Evolutionary conservation across 768 basidiomycete genomes (phyloP).

Genomic region (Mycena chlorophos): DNA sequence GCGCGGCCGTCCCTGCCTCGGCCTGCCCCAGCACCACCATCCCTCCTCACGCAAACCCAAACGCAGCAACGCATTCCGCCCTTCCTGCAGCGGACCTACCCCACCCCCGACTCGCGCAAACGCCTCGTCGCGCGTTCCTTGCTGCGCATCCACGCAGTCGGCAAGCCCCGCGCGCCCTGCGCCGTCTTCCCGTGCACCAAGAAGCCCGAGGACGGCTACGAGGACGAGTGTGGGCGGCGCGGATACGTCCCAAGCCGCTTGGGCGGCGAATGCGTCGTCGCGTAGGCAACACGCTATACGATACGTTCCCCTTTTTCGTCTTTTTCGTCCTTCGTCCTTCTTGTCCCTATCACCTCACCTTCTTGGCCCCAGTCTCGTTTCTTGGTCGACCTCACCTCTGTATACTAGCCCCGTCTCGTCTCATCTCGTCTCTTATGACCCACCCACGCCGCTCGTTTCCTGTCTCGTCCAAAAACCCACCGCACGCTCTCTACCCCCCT

Average conservation of each 20-base stretch:
- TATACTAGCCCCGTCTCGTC: too few species aligned
- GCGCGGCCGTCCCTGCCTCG: background rate
- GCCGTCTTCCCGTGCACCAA: background rate
- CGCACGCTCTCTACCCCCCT: too few species aligned
- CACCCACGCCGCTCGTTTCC: too few species aligned
- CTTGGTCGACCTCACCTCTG: too few species aligned
- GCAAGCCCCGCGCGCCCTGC: background rate
- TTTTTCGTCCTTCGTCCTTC: too few species aligned
- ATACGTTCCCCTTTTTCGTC: too few species aligned
- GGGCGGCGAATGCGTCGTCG: background rate
- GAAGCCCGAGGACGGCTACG: background rate
- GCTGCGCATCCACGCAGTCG: slow-evolving; percentile 5
- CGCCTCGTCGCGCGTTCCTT: slow-evolving; percentile 3
- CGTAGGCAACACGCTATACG: too few species aligned
- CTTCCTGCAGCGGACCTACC: background rate
- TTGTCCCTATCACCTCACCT: too few species aligned
- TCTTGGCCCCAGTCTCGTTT: too few species aligned
- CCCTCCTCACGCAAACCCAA: background rate
- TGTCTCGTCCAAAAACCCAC: too few species aligned
- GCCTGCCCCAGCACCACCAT: background rate
- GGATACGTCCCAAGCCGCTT: slow-evolving; percentile 4
- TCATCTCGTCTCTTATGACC: too few species aligned
- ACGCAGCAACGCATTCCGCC: background rate
- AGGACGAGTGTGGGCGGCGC: background rate
- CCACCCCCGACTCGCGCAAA: slow-evolving; percentile 5